Evolutionary conservation across 2,329 filamentous ascomycete genomes (phyloP).

Genomic region (Penicillium polonicum): DNA sequence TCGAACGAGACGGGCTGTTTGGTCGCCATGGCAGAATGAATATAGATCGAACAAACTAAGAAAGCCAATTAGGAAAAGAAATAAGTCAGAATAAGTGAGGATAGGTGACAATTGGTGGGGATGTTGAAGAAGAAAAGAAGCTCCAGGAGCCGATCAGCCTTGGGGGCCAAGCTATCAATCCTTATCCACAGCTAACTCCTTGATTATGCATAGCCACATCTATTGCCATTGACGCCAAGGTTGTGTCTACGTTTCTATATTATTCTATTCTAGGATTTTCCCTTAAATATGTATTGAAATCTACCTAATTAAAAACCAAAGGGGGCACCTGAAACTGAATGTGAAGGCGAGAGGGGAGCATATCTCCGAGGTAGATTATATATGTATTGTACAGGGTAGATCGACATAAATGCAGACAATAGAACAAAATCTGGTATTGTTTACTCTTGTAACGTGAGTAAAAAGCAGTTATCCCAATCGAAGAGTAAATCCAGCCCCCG

Average conservation of each 20-base stretch:
- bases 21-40: conserved; percentile 34
- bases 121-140: conserved; percentile 15
- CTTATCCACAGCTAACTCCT: not conserved
- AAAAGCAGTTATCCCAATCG: conserved; percentile 52
- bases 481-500: conserved; percentile 57
- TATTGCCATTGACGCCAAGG: not conserved
- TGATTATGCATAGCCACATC: not conserved
- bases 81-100: not conserved
- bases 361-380: not conserved
- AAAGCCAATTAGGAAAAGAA: not conserved
- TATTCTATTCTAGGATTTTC: not conserved
- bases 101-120: not conserved
- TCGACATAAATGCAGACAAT: not conserved
- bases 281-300: not conserved
- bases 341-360: not conserved
- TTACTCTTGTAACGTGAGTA: not conserved
- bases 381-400: not conserved
- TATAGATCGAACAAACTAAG: not conserved
- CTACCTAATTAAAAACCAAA: not conserved
- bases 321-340: not conserved
- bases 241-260: not conserved
- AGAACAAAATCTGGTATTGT: not conserved
- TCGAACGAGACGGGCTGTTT: conserved; percentile 48
- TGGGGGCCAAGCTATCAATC: not conserved
- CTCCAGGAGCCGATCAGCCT: conserved; percentile 9